phyloP scores from a whole-genome alignment of 345 rosid genomes.

The Linum usitatissimum region DNA sequence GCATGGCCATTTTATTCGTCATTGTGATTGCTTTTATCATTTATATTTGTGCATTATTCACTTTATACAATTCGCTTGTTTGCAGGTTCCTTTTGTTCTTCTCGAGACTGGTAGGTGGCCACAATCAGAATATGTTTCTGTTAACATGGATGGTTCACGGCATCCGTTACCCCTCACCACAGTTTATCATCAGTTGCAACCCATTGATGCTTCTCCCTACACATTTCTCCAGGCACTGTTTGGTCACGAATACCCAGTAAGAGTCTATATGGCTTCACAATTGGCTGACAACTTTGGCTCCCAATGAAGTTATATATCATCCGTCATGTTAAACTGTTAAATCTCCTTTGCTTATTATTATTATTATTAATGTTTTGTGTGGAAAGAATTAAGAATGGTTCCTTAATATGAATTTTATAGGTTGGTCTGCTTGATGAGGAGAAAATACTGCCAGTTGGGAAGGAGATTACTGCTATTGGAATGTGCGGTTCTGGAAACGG shows the following conservation, averaged over 20 bases:
- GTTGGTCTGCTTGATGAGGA: slow-evolving; percentile 88
- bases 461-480: slow-evolving; percentile 62
- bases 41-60: neutral
- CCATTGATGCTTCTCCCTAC: slow-evolving; percentile 62
- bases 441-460: slow-evolving; percentile 79
- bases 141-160: slow-evolving; percentile 63
- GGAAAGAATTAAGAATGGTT: neutral
- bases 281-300: neutral
- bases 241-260: slow-evolving; percentile 64
- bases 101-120: slow-evolving; percentile 45
- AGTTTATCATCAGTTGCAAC: slow-evolving; percentile 64
- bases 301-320: neutral
- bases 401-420: slow-evolving; percentile 17
- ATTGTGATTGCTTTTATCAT: neutral
- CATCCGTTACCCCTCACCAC: slow-evolving; percentile 79
- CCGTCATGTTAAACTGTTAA: too few species aligned
- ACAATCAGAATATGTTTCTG: slow-evolving; percentile 36
- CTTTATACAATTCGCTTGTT: neutral
- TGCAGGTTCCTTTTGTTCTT: slow-evolving; percentile 81
- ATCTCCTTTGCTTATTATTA: neutral
- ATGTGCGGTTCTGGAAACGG: slow-evolving; percentile 43
- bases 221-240: slow-evolving; percentile 79
- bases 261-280: slow-evolving; percentile 8
- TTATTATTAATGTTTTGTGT: too few species aligned
- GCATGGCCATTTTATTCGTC: neutral